phyloP scores from a whole-genome alignment of 148 eudicot genomes.

The Vaccinium macrocarpon region DNA sequence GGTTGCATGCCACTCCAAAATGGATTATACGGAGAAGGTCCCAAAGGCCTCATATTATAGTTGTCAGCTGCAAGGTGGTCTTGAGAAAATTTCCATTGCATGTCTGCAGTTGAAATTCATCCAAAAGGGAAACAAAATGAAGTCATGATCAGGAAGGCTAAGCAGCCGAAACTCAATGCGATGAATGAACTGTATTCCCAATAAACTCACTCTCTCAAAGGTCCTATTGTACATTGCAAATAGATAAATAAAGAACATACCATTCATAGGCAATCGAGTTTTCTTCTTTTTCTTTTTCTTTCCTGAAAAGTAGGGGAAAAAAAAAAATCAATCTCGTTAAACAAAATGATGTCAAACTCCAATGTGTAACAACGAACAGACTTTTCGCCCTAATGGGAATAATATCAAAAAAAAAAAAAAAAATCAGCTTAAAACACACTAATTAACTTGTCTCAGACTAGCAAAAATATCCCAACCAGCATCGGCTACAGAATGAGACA shows the following conservation, averaged over 20 bases:
- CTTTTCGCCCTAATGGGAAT: background rate
- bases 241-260: conserved; percentile 25
- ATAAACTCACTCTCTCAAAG: background rate
- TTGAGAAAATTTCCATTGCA: conserved; percentile 58
- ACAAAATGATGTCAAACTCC: background rate
- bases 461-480: no score
- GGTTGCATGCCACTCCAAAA: conserved; percentile 82
- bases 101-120: conserved; percentile 54
- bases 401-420: background rate
- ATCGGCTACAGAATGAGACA: background rate
- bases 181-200: background rate
- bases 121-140: conserved; percentile 9
- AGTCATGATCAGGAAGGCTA: conserved; percentile 10
- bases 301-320: conserved; percentile 34
- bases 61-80: conserved; percentile 39
- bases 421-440: background rate
- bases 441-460: background rate
- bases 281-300: conserved; percentile 90
- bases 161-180: background rate
- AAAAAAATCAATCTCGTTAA: background rate
- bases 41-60: conserved; percentile 57
- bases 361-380: background rate
- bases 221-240: background rate
- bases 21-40: conserved; percentile 60
- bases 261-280: conserved; percentile 48